Evolutionary conservation across 208 protist species (phyloP).

Genomic region (Trypanosoma platydactyli): DNA sequence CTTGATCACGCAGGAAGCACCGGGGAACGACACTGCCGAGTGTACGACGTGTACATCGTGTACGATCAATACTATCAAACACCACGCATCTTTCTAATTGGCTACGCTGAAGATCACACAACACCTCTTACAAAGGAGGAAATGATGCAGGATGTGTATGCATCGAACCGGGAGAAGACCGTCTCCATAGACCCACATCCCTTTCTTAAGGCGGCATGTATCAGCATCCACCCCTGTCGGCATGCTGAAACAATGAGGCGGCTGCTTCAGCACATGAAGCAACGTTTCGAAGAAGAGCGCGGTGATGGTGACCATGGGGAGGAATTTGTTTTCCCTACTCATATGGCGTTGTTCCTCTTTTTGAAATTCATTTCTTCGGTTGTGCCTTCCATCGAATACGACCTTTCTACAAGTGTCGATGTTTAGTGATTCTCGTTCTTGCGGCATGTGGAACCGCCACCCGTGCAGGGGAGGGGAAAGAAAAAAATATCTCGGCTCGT

Average conservation of each 20-base stretch:
- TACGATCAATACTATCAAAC: conserved; percentile 98
- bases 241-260: conserved; percentile 95
- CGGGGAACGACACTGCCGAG: conserved; percentile 46
- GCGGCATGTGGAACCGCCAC: too few species aligned
- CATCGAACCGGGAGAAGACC: conserved; percentile 96
- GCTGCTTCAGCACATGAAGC: conserved; percentile 81
- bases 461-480: too few species aligned
- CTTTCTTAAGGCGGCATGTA: conserved; percentile 71
- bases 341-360: conserved; percentile 71
- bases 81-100: conserved; percentile 95
- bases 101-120: conserved; percentile 77
- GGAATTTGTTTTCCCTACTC: conserved; percentile 46
- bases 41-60: conserved; percentile 96
- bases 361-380: conserved; percentile 95
- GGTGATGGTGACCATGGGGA: conserved; percentile 31
- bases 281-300: conserved; percentile 51
- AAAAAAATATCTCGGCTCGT: too few species aligned
- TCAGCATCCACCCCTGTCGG: conserved; percentile 97
- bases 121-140: conserved; percentile 84
- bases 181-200: conserved; percentile 95
- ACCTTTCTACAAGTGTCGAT: conserved; percentile 90
- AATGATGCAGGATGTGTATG: conserved; percentile 97
- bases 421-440: conserved; percentile 17
- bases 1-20: conserved; percentile 15
- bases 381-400: conserved; percentile 97